Percentiles rank a stretch among this genome's conserved stretches.
Evolutionary conservation across 2,329 filamentous ascomycete species (phyloP).

Genomic region (Pseudohalonectria lignicola): DNA sequence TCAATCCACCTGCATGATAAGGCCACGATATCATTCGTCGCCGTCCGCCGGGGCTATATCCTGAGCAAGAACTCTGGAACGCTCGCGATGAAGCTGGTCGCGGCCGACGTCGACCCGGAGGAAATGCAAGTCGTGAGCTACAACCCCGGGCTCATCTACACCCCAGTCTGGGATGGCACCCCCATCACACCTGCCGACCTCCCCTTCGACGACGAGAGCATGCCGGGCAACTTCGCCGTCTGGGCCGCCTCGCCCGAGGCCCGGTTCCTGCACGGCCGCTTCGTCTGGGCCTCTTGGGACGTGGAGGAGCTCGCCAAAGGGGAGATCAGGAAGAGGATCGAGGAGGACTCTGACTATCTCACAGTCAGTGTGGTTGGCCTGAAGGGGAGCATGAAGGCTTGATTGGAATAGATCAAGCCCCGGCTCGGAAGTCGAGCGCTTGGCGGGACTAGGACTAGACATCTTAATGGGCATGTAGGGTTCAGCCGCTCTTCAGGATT

Average conservation of each 20-base stretch:
- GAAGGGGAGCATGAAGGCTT: background rate
- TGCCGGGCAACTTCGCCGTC: constrained; percentile 23
- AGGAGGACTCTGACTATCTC: constrained; percentile 9
- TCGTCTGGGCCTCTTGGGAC: constrained; percentile 29
- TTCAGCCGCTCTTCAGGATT: no score
- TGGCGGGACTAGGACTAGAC: no score
- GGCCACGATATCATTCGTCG: constrained; percentile 9
- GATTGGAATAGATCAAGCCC: no score
- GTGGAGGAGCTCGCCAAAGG: constrained; percentile 22
- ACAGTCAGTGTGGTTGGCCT: constrained; percentile 6
- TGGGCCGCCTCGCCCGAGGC: constrained; percentile 27
- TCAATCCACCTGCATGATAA: constrained; percentile 8
- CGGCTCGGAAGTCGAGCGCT: no score
- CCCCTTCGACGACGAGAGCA: constrained; percentile 6
- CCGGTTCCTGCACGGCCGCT: constrained; percentile 24
- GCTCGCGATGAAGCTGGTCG: constrained; percentile 9
- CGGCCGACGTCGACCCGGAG: constrained; percentile 7
- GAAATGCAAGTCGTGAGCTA: constrained; percentile 12
- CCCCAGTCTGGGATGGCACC: background rate
- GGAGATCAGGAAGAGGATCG: constrained; percentile 5
- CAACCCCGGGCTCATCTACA: constrained; percentile 12
- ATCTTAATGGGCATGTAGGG: no score
- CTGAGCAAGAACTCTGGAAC: constrained; percentile 12
- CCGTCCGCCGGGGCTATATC: constrained; percentile 6
- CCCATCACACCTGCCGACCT: constrained; percentile 3